Base-by-base conservation (phyloP, 352 stramenopile species). In the Pythium pectinolyticum region DNA sequence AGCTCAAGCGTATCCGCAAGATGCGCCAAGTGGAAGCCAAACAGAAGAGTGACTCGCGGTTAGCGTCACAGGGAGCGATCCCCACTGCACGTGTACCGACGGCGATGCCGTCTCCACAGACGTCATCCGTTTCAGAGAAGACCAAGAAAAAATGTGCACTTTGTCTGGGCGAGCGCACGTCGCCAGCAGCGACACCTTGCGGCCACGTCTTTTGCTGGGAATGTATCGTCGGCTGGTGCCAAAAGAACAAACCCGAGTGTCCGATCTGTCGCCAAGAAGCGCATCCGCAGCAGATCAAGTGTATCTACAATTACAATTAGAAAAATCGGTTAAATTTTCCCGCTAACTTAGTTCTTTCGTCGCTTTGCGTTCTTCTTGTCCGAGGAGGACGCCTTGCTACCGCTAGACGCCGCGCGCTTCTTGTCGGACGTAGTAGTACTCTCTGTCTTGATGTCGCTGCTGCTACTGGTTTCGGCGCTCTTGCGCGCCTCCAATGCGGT, bases 161-260 rank as follows among this genome's bases (percentile, higher is more conserved):
- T 25, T 97, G 90, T 68, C 80, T 97, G 19, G 82, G 82, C 8
- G 78, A 89, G 45, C 85, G 88, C 53, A 74, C 80, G 60, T 75
- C 84, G 17, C 82, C 88, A 11, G 78, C 87, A 14, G 84, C 82
- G 12, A 97, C 90, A 19, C 90, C 88, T 0, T 97, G 90, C 46
- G 90, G 90, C 27, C 90, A 97, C 62, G 75, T 97, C 28, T 97
- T 97, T 74, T 97, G 90, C 68, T 97, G 90, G 90, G 86, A 96
- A 25, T 97, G 90, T 56, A 95, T 97, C 61, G 84, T 97, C n/a
- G 86, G 88, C 14, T 97, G 90, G 90, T 96, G 90, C 62, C 86
- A 96, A 56, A 96, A 94, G 63, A 93, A 95, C 74, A 94, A 96
- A 56, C 78, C 87, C 35, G 88, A 97, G 66, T 97, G 90, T 60